A percentile compares a stretch with the other conserved stretches of the same genome.
phyloP scores from a whole-genome alignment of 2,329 filamentous ascomycete species.

The Amauroascus niger region DNA sequence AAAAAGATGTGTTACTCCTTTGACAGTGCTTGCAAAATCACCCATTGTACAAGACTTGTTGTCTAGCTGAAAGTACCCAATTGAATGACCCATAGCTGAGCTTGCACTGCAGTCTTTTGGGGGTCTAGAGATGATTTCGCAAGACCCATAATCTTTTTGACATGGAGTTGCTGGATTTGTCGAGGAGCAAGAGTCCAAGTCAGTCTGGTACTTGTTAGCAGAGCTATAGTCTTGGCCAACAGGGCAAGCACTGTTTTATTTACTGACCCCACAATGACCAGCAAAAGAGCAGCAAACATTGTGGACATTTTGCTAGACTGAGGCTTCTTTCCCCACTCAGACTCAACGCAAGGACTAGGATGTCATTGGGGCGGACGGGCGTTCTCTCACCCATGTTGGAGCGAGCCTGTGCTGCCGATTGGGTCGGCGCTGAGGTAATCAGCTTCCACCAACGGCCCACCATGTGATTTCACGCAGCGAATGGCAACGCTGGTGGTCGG shows the following conservation, averaged over 20 bases:
- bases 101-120: background rate
- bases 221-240: background rate
- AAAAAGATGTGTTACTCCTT: background rate
- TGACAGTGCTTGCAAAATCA: background rate
- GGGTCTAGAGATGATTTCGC: background rate
- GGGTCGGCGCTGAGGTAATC: no score
- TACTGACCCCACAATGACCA: constrained; percentile 21
- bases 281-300: constrained; percentile 31
- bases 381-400: no score
- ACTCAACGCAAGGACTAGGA: no score
- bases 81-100: background rate
- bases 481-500: no score
- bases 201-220: background rate
- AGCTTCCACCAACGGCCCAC: no score
- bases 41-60: background rate
- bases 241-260: no score
- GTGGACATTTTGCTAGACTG: constrained; percentile 23
- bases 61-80: constrained; percentile 1
- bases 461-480: no score
- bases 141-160: background rate
- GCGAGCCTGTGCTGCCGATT: no score
- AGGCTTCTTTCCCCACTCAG: constrained; percentile 15
- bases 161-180: background rate
- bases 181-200: background rate
- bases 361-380: no score